phyloP scores from a whole-genome alignment of 805 yeast genomes.

The Saccharomycopsis selenospora region DNA sequence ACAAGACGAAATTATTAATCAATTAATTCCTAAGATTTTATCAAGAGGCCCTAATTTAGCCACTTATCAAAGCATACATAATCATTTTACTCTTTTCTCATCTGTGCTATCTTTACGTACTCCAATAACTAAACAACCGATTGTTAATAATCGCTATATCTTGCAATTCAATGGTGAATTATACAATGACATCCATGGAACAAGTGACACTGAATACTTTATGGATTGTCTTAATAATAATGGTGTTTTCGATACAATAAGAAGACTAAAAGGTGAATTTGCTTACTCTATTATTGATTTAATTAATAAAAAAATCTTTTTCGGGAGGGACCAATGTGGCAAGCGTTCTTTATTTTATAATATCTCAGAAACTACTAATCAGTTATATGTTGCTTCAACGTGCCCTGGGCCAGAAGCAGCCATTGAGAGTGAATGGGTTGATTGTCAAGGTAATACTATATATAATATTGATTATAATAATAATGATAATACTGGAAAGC shows the following conservation, averaged over 20 bases:
- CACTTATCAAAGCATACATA: conserved; percentile 23
- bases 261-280: conserved; percentile 68
- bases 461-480: conserved; percentile 2
- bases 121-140: conserved; percentile 76
- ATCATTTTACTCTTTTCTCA: conserved; percentile 35
- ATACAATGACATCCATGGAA: conserved; percentile 41
- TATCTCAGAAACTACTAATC: conserved; percentile 20
- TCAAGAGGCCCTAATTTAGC: conserved; percentile 63
- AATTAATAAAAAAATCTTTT: conserved; percentile 40
- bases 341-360: conserved; percentile 63
- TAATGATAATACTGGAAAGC: not conserved
- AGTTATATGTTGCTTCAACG: conserved; percentile 20
- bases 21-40: conserved; percentile 38
- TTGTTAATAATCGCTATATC: conserved; percentile 31
- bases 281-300: conserved; percentile 53
- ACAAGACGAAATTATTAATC: conserved; percentile 23
- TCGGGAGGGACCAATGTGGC: conserved; percentile 82
- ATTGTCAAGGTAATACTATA: conserved; percentile 15
- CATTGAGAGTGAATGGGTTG: conserved; percentile 10
- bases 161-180: conserved; percentile 91
- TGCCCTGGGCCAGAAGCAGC: not conserved
- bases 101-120: conserved; percentile 75
- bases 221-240: conserved; percentile 25
- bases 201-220: conserved; percentile 60
- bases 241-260: conserved; percentile 38